Conservation (phyloP, 1,139 yeast species). For the Pneumocystis jirovecii region DNA sequence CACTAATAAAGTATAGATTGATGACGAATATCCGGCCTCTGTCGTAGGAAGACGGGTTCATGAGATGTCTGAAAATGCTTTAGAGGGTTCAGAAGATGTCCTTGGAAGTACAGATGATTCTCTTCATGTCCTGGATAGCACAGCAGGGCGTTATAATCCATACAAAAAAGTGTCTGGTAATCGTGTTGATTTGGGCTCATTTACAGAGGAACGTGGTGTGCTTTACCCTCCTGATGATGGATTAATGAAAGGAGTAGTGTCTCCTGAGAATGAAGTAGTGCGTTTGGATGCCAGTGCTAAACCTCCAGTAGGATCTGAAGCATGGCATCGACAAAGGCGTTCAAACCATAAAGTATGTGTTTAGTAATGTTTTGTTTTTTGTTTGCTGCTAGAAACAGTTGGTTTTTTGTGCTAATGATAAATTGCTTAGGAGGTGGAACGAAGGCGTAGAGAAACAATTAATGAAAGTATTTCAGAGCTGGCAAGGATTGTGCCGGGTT, state of each 20-base stretch:
- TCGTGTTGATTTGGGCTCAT: not conserved
- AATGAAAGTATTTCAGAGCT: constrained; percentile 77
- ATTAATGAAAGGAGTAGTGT: not conserved
- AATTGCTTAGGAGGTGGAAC: constrained; percentile 66
- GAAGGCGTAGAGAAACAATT: constrained; percentile 86
- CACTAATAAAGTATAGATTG: not conserved
- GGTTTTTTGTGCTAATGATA: too few relatives aligned
- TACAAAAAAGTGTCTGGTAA: not conserved
- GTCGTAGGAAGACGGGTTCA: not conserved
- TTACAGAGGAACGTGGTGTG: not conserved
- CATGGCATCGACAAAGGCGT: constrained; percentile 74
- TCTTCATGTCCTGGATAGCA: not conserved
- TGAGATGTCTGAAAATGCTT: not conserved
- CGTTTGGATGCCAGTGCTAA: constrained; percentile 14
- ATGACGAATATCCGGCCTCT: not conserved
- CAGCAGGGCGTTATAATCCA: not conserved
- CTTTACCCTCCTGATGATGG: not conserved
- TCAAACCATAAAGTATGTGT: constrained; percentile 56
- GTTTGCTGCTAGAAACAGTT: too few relatives aligned
- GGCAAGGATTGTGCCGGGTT: constrained; percentile 68
- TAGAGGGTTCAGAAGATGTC: not conserved
- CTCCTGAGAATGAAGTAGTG: not conserved
- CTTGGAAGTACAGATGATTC: not conserved
- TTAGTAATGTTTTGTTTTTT: not conserved
- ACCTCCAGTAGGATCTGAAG: constrained; percentile 49